These are phyloP conservation scores for Scedosporium dehoogii DNA, from an alignment of 2,329 filamentous ascomycete genomes.

Conservation along the genomic window DNA sequence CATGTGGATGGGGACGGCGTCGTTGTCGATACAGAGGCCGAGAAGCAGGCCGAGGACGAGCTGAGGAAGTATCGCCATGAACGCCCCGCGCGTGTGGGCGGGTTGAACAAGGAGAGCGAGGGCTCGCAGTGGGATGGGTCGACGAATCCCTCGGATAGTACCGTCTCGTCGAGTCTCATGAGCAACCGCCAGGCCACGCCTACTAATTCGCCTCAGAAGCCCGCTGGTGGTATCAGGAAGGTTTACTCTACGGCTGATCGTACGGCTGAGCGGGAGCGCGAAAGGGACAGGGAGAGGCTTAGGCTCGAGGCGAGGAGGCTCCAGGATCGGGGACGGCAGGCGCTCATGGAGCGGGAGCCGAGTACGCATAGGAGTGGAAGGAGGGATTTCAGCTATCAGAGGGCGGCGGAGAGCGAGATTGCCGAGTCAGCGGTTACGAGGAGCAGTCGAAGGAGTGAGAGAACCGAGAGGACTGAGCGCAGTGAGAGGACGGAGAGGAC, in stretches of 20 bases:
- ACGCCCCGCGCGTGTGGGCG: slow-evolving; percentile 76
- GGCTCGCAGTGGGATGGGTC: slow-evolving; percentile 70
- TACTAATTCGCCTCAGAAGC: slow-evolving; percentile 39
- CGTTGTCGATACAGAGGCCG: slow-evolving; percentile 53
- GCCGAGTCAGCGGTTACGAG: slow-evolving; percentile 19
- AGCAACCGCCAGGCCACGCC: slow-evolving; percentile 47
- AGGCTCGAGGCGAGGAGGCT: slow-evolving; percentile 45
- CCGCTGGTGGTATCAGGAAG: slow-evolving; percentile 43
- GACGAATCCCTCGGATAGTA: slow-evolving; percentile 56
- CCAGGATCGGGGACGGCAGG: slow-evolving; percentile 39
- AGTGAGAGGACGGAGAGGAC: slow-evolving; percentile 20
- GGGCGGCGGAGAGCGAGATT: slow-evolving; percentile 24
- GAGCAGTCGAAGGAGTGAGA: slow-evolving; percentile 14
- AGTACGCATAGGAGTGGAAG: background rate
- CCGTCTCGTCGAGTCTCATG: slow-evolving; percentile 51
- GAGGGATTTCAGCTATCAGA: slow-evolving; percentile 45
- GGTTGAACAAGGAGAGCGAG: slow-evolving; percentile 75
- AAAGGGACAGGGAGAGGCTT: slow-evolving; percentile 28
- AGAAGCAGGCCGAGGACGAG: slow-evolving; percentile 54
- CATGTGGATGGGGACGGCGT: slow-evolving; percentile 47
- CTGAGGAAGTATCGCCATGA: slow-evolving; percentile 80
- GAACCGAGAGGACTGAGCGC: background rate
- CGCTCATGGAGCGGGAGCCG: background rate
- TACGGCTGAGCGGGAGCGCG: slow-evolving; percentile 38
- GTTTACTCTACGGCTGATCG: slow-evolving; percentile 52